Percentiles rank a stretch among this genome's conserved stretches.
Evolutionary conservation across 257 asterid genomes (phyloP).

Genomic region (Lycium barbarum): DNA sequence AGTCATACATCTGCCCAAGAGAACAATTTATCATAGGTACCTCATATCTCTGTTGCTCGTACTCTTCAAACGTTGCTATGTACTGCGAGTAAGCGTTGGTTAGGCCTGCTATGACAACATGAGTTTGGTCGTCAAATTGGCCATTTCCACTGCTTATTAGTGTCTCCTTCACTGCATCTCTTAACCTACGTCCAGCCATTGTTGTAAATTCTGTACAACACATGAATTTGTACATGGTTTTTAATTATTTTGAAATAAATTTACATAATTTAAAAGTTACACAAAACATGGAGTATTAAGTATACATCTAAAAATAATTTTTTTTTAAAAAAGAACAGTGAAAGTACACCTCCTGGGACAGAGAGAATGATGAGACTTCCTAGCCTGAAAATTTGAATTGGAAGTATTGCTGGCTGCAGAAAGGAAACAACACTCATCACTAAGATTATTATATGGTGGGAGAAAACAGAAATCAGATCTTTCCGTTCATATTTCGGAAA

Average conservation of each 20-base stretch:
- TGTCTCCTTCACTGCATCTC: constrained; percentile 64
- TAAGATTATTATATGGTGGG: neutral
- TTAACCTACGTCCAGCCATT: constrained; percentile 69
- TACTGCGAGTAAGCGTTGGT: constrained; percentile 67
- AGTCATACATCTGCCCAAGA: neutral
- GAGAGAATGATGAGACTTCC: constrained; percentile 56
- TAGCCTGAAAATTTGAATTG: constrained; percentile 65
- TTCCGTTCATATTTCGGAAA: neutral
- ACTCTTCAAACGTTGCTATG: constrained; percentile 61
- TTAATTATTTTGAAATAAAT: neutral
- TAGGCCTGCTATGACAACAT: constrained; percentile 62
- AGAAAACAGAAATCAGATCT: neutral
- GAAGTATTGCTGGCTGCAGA: constrained; percentile 63
- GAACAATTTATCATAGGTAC: constrained; percentile 29
- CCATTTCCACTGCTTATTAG: constrained; percentile 50
- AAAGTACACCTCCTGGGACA: constrained; percentile 61
- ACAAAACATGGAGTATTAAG: neutral
- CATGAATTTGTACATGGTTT: neutral
- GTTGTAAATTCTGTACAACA: constrained; percentile 62
- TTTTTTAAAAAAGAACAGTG: neutral
- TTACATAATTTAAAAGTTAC: neutral
- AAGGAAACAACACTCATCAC: neutral
- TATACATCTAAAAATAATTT: neutral
- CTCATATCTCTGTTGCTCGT: constrained; percentile 67
- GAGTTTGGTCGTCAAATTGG: constrained; percentile 47